Percentiles rank a stretch among this genome's conserved stretches.
These are phyloP conservation scores for Ceratocystis diversiconidia DNA, from an alignment of 2,329 filamentous ascomycete species.

Conservation along the genomic window DNA sequence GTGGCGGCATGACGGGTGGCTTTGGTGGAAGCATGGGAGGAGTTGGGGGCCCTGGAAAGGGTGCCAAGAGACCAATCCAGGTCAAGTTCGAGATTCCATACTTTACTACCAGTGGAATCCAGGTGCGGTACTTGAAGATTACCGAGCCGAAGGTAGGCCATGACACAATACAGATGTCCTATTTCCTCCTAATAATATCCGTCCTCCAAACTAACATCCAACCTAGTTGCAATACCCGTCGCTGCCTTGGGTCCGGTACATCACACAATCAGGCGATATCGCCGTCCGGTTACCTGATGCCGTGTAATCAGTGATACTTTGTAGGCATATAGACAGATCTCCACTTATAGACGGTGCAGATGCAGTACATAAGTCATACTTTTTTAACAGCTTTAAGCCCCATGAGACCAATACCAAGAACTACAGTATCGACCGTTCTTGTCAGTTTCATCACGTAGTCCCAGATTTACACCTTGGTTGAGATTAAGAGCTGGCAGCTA, in stretches of 20 bases:
- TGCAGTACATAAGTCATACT: conserved; percentile 4
- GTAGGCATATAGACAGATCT: background rate
- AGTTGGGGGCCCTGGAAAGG: conserved; percentile 61
- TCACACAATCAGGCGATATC: conserved; percentile 95
- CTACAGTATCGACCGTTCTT: background rate
- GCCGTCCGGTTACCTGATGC: conserved; percentile 88
- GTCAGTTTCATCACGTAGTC: background rate
- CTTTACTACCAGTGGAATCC: conserved; percentile 98
- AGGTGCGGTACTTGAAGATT: conserved; percentile 97
- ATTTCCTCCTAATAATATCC: background rate
- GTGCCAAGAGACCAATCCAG: conserved; percentile 83
- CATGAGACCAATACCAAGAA: background rate
- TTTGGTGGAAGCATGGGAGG: conserved; percentile 96
- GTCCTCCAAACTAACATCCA: conserved; percentile 8
- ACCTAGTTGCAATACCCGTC: conserved; percentile 88
- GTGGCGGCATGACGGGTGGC: conserved; percentile 92
- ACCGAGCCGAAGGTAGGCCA: conserved; percentile 87
- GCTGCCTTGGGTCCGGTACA: conserved; percentile 94
- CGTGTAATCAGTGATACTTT: conserved; percentile 35
- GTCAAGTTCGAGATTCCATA: conserved; percentile 99
- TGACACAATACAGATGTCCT: background rate
- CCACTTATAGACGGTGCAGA: background rate
- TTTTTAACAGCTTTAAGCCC: background rate
- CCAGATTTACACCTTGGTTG: background rate
- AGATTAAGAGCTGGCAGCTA: background rate